Evolutionary conservation across 495 filamentous ascomycete genomes (phyloP).

Genomic region (Haplographium delicatum): DNA sequence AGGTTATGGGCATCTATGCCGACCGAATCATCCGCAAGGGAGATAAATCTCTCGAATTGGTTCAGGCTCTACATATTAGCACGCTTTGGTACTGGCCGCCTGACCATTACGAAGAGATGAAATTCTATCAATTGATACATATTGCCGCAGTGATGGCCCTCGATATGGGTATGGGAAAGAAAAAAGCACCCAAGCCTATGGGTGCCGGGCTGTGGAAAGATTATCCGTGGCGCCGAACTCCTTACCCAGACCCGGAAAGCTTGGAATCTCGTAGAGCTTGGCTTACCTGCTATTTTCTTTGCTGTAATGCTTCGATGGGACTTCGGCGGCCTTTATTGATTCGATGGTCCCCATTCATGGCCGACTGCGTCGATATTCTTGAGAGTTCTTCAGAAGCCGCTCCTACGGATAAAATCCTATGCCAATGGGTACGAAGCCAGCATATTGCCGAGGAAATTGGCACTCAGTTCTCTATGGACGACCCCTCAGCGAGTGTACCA

Average conservation of each 20-base stretch:
- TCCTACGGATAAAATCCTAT: constrained; percentile 65
- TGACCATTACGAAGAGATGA: constrained; percentile 77
- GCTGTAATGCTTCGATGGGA: constrained; percentile 66
- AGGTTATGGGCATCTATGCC: constrained; percentile 68
- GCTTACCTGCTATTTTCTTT: constrained; percentile 77
- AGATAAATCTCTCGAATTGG: constrained; percentile 79
- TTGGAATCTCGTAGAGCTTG: constrained; percentile 74
- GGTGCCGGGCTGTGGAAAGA: constrained; percentile 37
- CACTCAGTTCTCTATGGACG: constrained; percentile 70
- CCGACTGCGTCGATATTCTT: constrained; percentile 73
- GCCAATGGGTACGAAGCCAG: constrained; percentile 72
- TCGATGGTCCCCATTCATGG: constrained; percentile 78
- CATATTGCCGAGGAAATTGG: constrained; percentile 79
- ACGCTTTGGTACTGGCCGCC: constrained; percentile 82
- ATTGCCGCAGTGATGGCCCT: constrained; percentile 80
- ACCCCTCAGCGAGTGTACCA: constrained; percentile 55
- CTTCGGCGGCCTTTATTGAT: constrained; percentile 77
- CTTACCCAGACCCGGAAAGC: constrained; percentile 54
- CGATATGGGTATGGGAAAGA: constrained; percentile 74
- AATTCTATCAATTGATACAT: constrained; percentile 85
- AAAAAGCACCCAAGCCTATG: constrained; percentile 38
- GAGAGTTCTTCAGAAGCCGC: constrained; percentile 65
- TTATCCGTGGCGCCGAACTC: constrained; percentile 41
- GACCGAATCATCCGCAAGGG: constrained; percentile 69
- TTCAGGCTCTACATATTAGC: constrained; percentile 71